Percentiles rank a stretch among this genome's conserved stretches.
phyloP scores from a whole-genome alignment of 1,284 basidiomycete genomes.

The Rhodotorula sp. region DNA sequence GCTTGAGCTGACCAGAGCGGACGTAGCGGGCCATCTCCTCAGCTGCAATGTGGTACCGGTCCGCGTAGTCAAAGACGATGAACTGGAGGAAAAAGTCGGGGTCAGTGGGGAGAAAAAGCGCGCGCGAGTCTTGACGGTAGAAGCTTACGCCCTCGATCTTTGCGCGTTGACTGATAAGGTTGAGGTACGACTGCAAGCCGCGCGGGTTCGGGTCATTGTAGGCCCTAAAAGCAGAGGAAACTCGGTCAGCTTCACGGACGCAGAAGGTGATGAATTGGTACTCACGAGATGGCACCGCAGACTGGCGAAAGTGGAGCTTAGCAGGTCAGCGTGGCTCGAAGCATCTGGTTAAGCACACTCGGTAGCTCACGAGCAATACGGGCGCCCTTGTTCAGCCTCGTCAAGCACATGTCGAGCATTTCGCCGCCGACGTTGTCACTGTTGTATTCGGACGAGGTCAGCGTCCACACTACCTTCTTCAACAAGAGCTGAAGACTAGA shows the following conservation, averaged over 20 bases:
- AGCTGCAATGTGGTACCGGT: constrained; percentile 49
- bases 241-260: neutral
- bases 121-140: no score
- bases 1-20: constrained; percentile 68
- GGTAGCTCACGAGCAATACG: constrained; percentile 58
- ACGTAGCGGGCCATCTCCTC: constrained; percentile 57
- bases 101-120: neutral
- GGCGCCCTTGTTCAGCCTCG: constrained; percentile 69
- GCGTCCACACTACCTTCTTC: neutral
- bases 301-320: constrained; percentile 45
- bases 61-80: constrained; percentile 64
- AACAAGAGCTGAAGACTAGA: neutral
- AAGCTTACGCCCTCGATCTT: constrained; percentile 62
- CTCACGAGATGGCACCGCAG: constrained; percentile 64
- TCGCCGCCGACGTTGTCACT: constrained; percentile 76
- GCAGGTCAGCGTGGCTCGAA: neutral
- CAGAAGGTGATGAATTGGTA: neutral
- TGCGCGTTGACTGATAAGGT: constrained; percentile 71
- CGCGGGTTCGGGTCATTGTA: constrained; percentile 47
- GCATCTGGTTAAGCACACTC: neutral
- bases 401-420: constrained; percentile 69
- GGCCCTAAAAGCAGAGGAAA: constrained; percentile 1
- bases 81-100: constrained; percentile 52
- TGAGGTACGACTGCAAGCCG: constrained; percentile 51
- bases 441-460: neutral